phyloP scores from a whole-genome alignment of 1,284 basidiomycete species.

The Xerocomus amazonicus region DNA sequence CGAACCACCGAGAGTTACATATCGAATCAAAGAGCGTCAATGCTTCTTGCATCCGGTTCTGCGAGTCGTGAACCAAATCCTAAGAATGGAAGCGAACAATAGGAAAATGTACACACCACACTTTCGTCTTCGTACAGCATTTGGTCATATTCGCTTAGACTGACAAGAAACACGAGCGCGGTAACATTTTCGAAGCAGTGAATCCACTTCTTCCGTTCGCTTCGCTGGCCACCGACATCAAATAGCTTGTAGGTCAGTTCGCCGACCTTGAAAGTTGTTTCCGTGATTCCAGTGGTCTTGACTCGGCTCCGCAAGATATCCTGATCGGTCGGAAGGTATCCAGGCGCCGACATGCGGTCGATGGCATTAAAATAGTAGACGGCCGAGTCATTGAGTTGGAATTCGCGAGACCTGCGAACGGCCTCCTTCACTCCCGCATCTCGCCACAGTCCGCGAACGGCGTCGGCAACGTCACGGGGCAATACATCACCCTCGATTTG shows the following conservation, averaged over 20 bases:
- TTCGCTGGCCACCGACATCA: constrained; percentile 94
- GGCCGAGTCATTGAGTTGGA: constrained; percentile 96
- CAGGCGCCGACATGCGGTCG: constrained; percentile 72
- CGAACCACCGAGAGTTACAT: constrained; percentile 94
- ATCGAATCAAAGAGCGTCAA: constrained; percentile 95
- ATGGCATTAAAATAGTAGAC: constrained; percentile 95
- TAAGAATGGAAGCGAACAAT: constrained; percentile 7
- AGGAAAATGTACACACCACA: constrained; percentile 57
- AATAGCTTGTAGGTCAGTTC: constrained; percentile 90
- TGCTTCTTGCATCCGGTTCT: constrained; percentile 98
- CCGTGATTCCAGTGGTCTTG: constrained; percentile 96
- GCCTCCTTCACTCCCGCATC: constrained; percentile 85
- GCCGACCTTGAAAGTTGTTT: constrained; percentile 91
- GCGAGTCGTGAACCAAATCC: constrained; percentile 7
- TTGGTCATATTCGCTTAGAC: constrained; percentile 92
- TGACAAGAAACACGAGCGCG: constrained; percentile 90
- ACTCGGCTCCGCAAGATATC: constrained; percentile 93
- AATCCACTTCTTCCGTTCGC: constrained; percentile 94
- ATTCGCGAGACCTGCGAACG: constrained; percentile 83
- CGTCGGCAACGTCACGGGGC: constrained; percentile 76
- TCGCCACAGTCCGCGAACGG: constrained; percentile 84
- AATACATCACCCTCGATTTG: constrained; percentile 85
- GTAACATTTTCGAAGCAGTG: constrained; percentile 98
- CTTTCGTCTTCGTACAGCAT: constrained; percentile 92
- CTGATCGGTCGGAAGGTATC: constrained; percentile 88